Evolutionary conservation across 1,284 basidiomycete genomes (phyloP), one percentile per base, ranked within the genome.

Genomic region (Sanghuangporus weigelae): DNA sequence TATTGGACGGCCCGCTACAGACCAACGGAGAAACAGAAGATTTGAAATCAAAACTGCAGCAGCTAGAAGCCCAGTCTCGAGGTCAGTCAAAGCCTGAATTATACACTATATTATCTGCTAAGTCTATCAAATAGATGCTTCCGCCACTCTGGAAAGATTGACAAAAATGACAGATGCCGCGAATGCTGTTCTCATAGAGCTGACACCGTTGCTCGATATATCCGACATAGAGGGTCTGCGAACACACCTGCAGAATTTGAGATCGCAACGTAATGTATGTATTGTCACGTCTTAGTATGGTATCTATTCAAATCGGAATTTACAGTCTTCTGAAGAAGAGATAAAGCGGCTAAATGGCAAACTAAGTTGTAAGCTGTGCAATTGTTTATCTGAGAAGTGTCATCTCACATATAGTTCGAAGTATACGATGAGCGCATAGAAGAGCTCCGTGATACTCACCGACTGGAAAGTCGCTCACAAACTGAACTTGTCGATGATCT

Each of bases 381-480:
- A 31, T 11, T 57, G 23, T 26, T 39, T n/a, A 19, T 53, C 48
- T 42, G 19, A 14, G 31, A 14, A 14, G 14, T 26, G 10, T 7
- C 7, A 63, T 55, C 57, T 54, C 31, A 50, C 12, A 14, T 57
- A 12, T n/a, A 14, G 16, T 23, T 11, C 19, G 11, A 69, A 95
- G 94, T 86, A 36, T 93, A 95, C 76, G 92, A 93, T 60, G 87
- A 86, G 58, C 88, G 89, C 2, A 83, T 93, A 21, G 89, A 92
- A 67, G 93, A 96, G 72, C 78, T 96, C 0, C 86, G 86, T 55
- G 90, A 93, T 67, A 93, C 85, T 3, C 93, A 95, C 71, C 83
- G 81, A 40, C 79, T 92, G 7, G 93, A 95, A 75, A 85, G 84
- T 10, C 75, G 81, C 35, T 95, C 93, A 11, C 90, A 90, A 67